These are phyloP conservation scores for Berberis thunbergii DNA, from an alignment of 164 flowering plant species.

Conservation along the genomic window DNA sequence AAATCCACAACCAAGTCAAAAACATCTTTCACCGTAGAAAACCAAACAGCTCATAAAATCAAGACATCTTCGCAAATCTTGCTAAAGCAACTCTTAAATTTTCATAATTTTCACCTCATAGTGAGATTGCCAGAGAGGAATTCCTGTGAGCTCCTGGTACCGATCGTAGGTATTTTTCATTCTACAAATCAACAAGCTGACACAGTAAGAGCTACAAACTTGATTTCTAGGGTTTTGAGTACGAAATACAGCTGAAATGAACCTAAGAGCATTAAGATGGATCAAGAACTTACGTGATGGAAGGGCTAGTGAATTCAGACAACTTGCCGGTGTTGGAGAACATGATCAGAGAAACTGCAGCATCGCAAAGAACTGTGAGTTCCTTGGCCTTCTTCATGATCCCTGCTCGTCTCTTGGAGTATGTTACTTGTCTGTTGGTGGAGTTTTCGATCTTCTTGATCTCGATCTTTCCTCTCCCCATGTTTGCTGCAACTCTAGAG, in stretches of 20 bases:
- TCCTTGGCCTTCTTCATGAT: slow-evolving; percentile 61
- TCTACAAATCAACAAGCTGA: slow-evolving; percentile 6
- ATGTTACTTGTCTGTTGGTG: slow-evolving; percentile 67
- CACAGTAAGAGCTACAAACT: too few species aligned
- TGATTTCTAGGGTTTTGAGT: too few species aligned
- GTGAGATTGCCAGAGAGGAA: slow-evolving; percentile 22
- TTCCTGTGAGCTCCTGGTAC: slow-evolving; percentile 18
- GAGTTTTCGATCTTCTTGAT: slow-evolving; percentile 54
- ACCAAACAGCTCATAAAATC: too few species aligned
- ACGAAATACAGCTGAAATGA: too few species aligned
- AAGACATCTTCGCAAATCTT: too few species aligned
- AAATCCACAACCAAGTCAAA: background rate
- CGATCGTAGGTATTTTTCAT: slow-evolving; percentile 18
- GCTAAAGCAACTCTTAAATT: too few species aligned
- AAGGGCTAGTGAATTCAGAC: slow-evolving; percentile 43
- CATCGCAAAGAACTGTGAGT: slow-evolving; percentile 61
- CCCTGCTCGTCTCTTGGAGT: slow-evolving; percentile 58
- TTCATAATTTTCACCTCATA: slow-evolving; percentile 16
- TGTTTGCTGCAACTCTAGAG: slow-evolving; percentile 3
- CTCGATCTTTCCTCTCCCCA: slow-evolving; percentile 71
- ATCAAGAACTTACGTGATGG: slow-evolving; percentile 25
- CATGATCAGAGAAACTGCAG: slow-evolving; percentile 51
- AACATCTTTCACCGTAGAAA: background rate
- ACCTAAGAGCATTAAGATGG: too few species aligned
- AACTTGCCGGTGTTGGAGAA: slow-evolving; percentile 34